These are phyloP conservation scores for Aspergillus sp. DNA, from an alignment of 2,329 filamentous ascomycete genomes.

Conservation along the genomic window DNA sequence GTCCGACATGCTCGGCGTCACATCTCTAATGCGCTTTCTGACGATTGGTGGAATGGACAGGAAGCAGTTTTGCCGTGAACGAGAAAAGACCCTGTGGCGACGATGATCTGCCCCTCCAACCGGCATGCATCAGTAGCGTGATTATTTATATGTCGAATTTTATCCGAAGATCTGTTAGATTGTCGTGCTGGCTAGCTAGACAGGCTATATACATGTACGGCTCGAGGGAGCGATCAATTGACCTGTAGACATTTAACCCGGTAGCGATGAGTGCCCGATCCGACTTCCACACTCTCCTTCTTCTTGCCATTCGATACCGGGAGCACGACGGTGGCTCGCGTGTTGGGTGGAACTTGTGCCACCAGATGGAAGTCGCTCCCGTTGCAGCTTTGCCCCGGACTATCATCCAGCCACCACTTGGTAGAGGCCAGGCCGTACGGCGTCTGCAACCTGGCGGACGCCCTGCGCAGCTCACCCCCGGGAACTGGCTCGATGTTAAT, in stretches of 20 bases:
- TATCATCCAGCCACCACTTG: neutral
- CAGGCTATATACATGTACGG: neutral
- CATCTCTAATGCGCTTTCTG: neutral
- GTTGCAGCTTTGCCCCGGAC: neutral
- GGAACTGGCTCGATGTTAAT: slow-evolving; percentile 29
- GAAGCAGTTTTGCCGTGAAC: neutral
- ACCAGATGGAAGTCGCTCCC: neutral
- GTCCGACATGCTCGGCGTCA: neutral
- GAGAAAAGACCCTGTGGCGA: neutral
- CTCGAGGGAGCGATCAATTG: neutral
- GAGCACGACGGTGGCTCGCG: neutral
- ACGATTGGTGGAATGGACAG: neutral
- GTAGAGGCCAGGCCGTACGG: slow-evolving; percentile 3
- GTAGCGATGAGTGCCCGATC: neutral
- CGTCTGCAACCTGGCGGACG: neutral
- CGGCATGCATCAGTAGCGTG: neutral
- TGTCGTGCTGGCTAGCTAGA: neutral
- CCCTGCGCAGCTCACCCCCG: slow-evolving; percentile 21
- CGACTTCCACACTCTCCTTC: neutral
- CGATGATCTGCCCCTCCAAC: neutral
- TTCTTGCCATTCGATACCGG: neutral
- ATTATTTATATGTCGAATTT: neutral
- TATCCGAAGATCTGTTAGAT: neutral
- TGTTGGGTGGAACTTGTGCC: slow-evolving; percentile 1
- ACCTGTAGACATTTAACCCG: neutral